Percentiles rank a stretch among this genome's conserved stretches.
Evolutionary conservation across 1,139 yeast genomes (phyloP).

Genomic region (Saccharomyces pastorianus): DNA sequence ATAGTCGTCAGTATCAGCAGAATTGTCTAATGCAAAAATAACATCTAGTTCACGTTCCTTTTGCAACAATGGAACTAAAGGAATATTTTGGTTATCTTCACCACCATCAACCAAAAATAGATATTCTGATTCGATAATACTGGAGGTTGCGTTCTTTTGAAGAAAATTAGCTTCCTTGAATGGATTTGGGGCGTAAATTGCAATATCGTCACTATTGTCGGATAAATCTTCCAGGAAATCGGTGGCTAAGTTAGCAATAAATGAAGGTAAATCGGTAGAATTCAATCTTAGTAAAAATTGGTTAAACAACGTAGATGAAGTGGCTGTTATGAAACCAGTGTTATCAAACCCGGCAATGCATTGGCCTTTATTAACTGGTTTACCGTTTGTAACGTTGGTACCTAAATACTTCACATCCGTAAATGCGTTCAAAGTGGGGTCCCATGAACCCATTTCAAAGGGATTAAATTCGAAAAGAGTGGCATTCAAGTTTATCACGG

Average conservation of each 20-base stretch:
- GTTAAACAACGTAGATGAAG: constrained; percentile 71
- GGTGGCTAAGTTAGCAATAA: constrained; percentile 40
- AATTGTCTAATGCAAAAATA: constrained; percentile 74
- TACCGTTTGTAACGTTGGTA: constrained; percentile 49
- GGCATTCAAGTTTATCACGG: constrained; percentile 49
- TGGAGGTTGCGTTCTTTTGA: constrained; percentile 27
- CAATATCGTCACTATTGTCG: constrained; percentile 53
- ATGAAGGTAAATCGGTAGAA: constrained; percentile 43
- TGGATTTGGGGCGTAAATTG: constrained; percentile 71
- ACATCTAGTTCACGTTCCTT: constrained; percentile 66
- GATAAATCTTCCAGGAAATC: constrained; percentile 41
- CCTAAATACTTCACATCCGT: constrained; percentile 65
- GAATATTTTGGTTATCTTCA: constrained; percentile 72
- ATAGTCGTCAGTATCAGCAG: constrained; percentile 59
- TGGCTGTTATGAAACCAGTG: constrained; percentile 65
- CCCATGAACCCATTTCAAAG: constrained; percentile 83
- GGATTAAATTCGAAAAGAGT: constrained; percentile 74
- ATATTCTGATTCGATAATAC: constrained; percentile 38
- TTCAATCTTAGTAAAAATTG: constrained; percentile 56
- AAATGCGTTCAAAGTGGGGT: constrained; percentile 59
- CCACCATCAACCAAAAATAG: constrained; percentile 84
- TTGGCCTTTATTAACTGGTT: constrained; percentile 27
- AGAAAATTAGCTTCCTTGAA: constrained; percentile 38
- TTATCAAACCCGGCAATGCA: constrained; percentile 67
- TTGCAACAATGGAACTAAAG: constrained; percentile 69